Evolutionary conservation across 2,329 filamentous ascomycete species (phyloP).

Genomic region (Amphichorda felina): DNA sequence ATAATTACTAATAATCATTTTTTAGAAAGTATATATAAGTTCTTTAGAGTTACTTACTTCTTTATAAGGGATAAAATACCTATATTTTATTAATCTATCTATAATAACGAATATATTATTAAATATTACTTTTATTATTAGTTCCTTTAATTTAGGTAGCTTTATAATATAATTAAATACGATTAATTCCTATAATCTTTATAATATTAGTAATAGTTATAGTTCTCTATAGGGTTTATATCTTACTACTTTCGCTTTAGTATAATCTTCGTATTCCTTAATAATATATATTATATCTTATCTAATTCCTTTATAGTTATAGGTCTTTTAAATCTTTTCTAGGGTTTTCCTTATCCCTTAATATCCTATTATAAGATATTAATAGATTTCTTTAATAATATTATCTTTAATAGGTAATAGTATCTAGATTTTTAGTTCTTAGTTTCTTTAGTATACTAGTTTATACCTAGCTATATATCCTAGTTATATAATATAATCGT

Average conservation of each 20-base stretch:
- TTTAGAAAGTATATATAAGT: background rate
- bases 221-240: constrained; percentile 6
- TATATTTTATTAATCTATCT: constrained; percentile 4
- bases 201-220: constrained; percentile 4
- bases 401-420: constrained; percentile 2
- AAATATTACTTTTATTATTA: background rate
- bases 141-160: constrained; percentile 4
- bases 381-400: constrained; percentile 4
- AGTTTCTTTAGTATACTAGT: too few species aligned
- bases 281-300: constrained; percentile 4
- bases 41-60: constrained; percentile 1
- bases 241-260: constrained; percentile 4
- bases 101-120: constrained; percentile 4
- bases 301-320: constrained; percentile 4
- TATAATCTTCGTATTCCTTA: constrained; percentile 4
- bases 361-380: constrained; percentile 1
- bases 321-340: background rate
- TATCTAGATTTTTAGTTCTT: constrained; percentile 1
- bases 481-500: too few species aligned
- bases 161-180: constrained; percentile 4
- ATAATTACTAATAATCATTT: constrained; percentile 1
- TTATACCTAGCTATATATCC: too few species aligned
- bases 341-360: constrained; percentile 1
- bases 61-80: constrained; percentile 3
- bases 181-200: constrained; percentile 5